Evolutionary conservation across 345 rosid genomes (phyloP).

Genomic region (Hibiscus syriacus): DNA sequence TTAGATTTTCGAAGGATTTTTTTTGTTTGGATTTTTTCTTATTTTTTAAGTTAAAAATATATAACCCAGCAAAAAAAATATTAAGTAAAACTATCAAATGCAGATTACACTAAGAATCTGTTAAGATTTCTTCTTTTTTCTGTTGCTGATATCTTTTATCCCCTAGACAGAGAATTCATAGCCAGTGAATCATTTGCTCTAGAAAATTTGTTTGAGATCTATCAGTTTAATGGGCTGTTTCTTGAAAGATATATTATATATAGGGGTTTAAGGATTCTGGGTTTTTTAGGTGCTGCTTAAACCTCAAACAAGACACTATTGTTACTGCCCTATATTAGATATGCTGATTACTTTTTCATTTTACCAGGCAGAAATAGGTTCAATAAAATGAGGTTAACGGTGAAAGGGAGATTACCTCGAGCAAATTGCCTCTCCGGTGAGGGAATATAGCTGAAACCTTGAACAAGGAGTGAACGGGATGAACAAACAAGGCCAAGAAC

Average conservation of each 20-base stretch:
- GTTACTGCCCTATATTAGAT: not conserved
- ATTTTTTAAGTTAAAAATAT: not conserved
- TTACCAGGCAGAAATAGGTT: constrained; percentile 1
- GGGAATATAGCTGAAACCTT: constrained; percentile 1
- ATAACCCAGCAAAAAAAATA: constrained; percentile 7
- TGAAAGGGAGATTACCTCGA: constrained; percentile 6
- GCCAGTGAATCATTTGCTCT: not conserved
- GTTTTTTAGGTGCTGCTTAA: not conserved
- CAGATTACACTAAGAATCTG: constrained; percentile 24
- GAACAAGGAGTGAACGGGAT: constrained; percentile 17
- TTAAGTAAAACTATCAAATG: constrained; percentile 28
- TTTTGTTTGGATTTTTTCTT: not conserved
- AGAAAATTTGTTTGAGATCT: constrained; percentile 14
- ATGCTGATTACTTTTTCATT: not conserved
- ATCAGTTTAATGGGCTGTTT: not conserved
- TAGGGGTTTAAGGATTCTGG: not conserved
- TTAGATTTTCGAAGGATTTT: not conserved
- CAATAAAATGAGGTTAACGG: constrained; percentile 9
- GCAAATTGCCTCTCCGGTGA: not conserved
- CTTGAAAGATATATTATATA: not conserved
- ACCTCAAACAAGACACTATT: constrained; percentile 1
- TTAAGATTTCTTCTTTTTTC: constrained; percentile 23
- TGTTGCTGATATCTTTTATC: constrained; percentile 8
- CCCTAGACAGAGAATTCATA: constrained; percentile 1
- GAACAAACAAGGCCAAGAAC: constrained; percentile 17